Conservation (phyloP, 2,329 filamentous ascomycete species). For the Ceratocystis diversiconidia region DNA sequence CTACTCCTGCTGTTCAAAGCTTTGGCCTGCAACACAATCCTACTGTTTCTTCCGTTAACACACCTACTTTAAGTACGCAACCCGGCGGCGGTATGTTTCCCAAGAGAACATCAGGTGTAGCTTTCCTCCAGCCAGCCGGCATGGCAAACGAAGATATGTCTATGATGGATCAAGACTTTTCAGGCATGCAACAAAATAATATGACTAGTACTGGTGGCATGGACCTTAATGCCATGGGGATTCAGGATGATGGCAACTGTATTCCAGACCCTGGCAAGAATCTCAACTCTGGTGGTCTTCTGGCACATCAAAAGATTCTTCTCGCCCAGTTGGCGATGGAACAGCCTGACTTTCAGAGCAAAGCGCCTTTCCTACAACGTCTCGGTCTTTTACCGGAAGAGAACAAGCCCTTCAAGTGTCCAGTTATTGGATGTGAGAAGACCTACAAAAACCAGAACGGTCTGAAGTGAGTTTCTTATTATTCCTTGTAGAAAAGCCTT, state of each 20-base stretch:
- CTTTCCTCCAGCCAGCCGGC: constrained; percentile 16
- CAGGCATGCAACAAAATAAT: constrained; percentile 33
- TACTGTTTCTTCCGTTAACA: constrained; percentile 93
- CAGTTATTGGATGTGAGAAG: constrained; percentile 96
- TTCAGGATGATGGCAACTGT: constrained; percentile 36
- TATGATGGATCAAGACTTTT: constrained; percentile 55
- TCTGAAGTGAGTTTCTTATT: constrained; percentile 56
- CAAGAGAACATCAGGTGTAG: constrained; percentile 30
- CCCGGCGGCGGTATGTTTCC: constrained; percentile 50
- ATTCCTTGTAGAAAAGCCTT: not conserved
- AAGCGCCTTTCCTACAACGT: constrained; percentile 39
- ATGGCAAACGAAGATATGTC: constrained; percentile 36
- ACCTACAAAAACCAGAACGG: constrained; percentile 99
- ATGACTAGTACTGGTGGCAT: constrained; percentile 34
- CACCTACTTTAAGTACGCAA: constrained; percentile 73
- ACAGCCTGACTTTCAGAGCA: constrained; percentile 58
- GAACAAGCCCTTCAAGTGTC: constrained; percentile 94
- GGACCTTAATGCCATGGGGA: constrained; percentile 13
- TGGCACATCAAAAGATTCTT: constrained; percentile 51
- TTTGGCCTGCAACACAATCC: constrained; percentile 84
- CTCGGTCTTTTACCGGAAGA: constrained; percentile 63
- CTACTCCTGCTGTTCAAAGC: constrained; percentile 63
- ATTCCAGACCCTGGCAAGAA: constrained; percentile 94
- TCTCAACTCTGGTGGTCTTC: constrained; percentile 29
- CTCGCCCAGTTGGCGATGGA: constrained; percentile 61